These are phyloP conservation scores for Bisporella sp. DNA, from an alignment of 2,329 filamentous ascomycete genomes.

Conservation along the genomic window DNA sequence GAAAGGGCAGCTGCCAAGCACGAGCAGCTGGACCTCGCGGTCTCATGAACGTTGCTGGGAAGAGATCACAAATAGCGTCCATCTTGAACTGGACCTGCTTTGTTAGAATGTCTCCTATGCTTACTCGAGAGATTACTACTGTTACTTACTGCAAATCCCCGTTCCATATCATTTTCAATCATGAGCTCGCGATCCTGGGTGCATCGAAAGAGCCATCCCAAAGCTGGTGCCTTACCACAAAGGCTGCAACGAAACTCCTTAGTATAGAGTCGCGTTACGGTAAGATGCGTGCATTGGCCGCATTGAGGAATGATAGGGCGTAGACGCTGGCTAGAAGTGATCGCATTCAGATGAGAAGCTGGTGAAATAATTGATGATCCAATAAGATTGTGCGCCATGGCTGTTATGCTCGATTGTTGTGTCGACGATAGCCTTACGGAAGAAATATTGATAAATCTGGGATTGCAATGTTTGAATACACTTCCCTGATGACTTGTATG, in stretches of 20 bases:
- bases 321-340: neutral
- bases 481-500: no score
- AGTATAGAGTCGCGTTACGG: constrained; percentile 59
- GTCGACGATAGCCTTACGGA: no score
- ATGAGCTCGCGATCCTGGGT: constrained; percentile 51
- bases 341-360: no score
- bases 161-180: constrained; percentile 31
- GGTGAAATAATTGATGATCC: no score
- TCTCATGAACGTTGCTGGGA: constrained; percentile 9
- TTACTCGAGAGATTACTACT: neutral
- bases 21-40: constrained; percentile 18
- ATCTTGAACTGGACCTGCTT: constrained; percentile 12
- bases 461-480: no score
- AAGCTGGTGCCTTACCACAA: constrained; percentile 47
- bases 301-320: constrained; percentile 6
- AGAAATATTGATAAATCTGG: no score
- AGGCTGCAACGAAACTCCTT: constrained; percentile 44
- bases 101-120: constrained; percentile 7
- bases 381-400: no score
- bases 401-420: no score
- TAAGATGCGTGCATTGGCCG: constrained; percentile 55
- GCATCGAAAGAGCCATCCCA: constrained; percentile 72
- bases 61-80: constrained; percentile 20
- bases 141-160: constrained; percentile 24
- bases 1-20: constrained; percentile 14